phyloP scores from a whole-genome alignment of 257 asterid species.

The Nicotiana tomentosiformis region DNA sequence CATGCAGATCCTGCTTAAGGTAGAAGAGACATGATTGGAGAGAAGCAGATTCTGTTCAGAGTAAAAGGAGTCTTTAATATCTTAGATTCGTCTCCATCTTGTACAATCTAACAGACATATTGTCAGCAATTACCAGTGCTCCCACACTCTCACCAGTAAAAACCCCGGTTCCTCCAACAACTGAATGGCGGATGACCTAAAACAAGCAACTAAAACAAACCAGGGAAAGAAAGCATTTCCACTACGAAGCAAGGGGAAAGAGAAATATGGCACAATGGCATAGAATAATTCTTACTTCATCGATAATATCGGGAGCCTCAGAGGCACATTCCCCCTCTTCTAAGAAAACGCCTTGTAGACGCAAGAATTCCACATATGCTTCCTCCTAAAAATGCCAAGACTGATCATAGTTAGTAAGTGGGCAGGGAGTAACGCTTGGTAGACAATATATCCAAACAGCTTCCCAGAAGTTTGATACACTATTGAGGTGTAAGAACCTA shows the following conservation, averaged over 20 bases:
- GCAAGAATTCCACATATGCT: constrained; percentile 77
- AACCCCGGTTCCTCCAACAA: background rate
- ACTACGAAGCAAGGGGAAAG: background rate
- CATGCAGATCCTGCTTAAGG: background rate
- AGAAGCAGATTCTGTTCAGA: background rate
- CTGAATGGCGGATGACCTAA: background rate
- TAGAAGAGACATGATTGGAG: background rate
- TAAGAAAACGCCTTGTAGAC: constrained; percentile 62
- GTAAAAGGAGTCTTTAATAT: background rate
- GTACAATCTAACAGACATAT: background rate
- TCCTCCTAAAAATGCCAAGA: constrained; percentile 55
- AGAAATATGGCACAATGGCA: background rate
- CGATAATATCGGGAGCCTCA: constrained; percentile 59
- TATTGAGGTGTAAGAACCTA: background rate
- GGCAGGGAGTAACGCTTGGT: background rate
- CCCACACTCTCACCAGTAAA: background rate
- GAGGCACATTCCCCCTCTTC: constrained; percentile 54
- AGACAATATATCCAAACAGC: background rate
- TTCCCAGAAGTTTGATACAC: background rate
- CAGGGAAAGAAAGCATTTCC: background rate
- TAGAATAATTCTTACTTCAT: constrained; percentile 43
- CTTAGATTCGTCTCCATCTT: background rate
- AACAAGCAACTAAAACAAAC: background rate
- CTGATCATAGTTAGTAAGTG: constrained; percentile 8
- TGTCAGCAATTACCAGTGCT: background rate